These are phyloP conservation scores for Rhizopogon roseolus DNA, from an alignment of 768 basidiomycete species.

Conservation along the genomic window DNA sequence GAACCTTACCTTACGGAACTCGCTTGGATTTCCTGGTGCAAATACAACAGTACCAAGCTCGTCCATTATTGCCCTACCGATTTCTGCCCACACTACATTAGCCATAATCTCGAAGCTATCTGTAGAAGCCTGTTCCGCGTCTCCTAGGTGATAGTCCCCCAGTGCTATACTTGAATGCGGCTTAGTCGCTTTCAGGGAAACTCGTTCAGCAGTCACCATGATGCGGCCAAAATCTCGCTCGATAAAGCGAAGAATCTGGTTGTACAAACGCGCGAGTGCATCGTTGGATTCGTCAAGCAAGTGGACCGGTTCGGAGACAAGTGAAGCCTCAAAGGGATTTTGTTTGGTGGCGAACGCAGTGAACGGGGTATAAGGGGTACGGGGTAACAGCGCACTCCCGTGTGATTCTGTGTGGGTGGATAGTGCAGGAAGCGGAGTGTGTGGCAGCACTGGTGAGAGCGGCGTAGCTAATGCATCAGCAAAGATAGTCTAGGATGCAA, in stretches of 20 bases:
- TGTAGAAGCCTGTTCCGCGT: constrained; percentile 1
- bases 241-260: constrained; percentile 75
- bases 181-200: constrained; percentile 42
- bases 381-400: constrained; percentile 36
- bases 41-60: constrained; percentile 83
- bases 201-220: constrained; percentile 72
- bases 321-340: constrained; percentile 31
- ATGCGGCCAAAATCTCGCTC: constrained; percentile 69
- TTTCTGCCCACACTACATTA: constrained; percentile 85
- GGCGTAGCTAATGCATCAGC: constrained; percentile 62
- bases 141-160: constrained; percentile 2
- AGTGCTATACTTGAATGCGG: constrained; percentile 5
- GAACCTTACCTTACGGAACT: constrained; percentile 71
- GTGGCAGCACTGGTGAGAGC: constrained; percentile 71
- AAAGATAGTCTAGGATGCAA: constrained; percentile 58
- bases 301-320: constrained; percentile 33
- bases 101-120: constrained; percentile 79
- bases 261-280: constrained; percentile 73
- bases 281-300: constrained; percentile 65
- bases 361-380: constrained; percentile 50
- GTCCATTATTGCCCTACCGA: constrained; percentile 74
- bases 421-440: constrained; percentile 52
- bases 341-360: constrained; percentile 42
- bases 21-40: constrained; percentile 86
- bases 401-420: constrained; percentile 5